phyloP scores from a whole-genome alignment of 306 rosid genomes.

The Adenanthera pavonina region DNA sequence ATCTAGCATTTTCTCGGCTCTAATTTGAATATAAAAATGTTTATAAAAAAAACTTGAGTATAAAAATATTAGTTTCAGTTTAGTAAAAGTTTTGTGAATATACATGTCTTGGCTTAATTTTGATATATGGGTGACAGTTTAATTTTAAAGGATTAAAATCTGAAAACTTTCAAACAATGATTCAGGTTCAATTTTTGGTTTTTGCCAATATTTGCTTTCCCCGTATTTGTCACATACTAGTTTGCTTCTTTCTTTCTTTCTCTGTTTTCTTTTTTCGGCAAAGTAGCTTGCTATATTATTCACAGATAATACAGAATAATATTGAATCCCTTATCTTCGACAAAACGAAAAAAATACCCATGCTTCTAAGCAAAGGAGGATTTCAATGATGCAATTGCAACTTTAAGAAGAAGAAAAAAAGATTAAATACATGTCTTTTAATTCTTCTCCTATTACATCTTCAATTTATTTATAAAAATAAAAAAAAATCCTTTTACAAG shows the following conservation, averaged over 20 bases:
- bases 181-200: neutral
- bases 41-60: no score
- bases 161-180: neutral
- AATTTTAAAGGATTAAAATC: neutral
- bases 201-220: neutral
- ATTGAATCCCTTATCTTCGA: neutral
- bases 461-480: neutral
- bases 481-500: neutral
- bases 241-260: neutral
- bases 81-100: no score
- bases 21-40: no score
- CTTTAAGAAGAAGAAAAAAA: neutral
- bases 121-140: neutral
- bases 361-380: constrained; percentile 20
- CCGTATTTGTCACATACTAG: neutral
- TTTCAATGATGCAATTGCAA: neutral
- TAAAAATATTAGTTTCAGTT: no score
- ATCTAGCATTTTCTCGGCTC: no score
- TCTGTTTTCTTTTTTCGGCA: neutral
- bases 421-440: neutral
- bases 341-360: neutral
- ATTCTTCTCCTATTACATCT: neutral
- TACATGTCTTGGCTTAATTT: no score
- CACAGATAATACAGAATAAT: neutral
- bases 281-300: neutral